phyloP scores from a whole-genome alignment of 2,329 filamentous ascomycete genomes.

The Grosmannia serpens region DNA sequence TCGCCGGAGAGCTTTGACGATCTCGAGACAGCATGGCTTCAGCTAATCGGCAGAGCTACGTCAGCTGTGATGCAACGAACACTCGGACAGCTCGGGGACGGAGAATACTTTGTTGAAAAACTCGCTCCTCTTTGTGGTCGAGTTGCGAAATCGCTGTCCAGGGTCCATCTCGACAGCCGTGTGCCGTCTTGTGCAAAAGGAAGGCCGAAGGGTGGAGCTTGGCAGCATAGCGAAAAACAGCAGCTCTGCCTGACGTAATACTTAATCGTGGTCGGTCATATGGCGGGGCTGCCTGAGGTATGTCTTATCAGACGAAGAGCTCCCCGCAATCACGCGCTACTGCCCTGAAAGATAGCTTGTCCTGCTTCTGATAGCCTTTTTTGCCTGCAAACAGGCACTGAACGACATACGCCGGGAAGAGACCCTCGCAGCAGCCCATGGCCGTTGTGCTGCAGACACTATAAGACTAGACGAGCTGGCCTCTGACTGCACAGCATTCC shows the following conservation, averaged over 20 bases:
- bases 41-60: slow-evolving; percentile 28
- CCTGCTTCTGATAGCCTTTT: not conserved
- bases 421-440: not conserved
- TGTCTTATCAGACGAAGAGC: not conserved
- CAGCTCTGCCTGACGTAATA: not conserved
- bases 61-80: not conserved
- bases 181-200: not conserved
- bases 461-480: too few species aligned
- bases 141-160: slow-evolving; percentile 12
- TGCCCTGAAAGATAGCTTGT: not conserved
- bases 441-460: too few species aligned
- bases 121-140: slow-evolving; percentile 13
- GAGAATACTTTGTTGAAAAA: slow-evolving; percentile 16
- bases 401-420: too few species aligned
- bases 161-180: slow-evolving; percentile 6
- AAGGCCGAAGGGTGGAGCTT: not conserved
- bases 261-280: not conserved
- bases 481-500: not conserved
- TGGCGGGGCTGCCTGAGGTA: not conserved
- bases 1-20: slow-evolving; percentile 42
- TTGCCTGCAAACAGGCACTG: not conserved
- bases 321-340: not conserved
- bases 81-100: not conserved
- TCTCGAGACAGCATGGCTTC: slow-evolving; percentile 49
- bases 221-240: not conserved